A percentile compares a stretch with the other conserved stretches of the same genome.
phyloP scores from a whole-genome alignment of 2,329 filamentous ascomycete genomes.

The Coleophoma eucalyptorum region DNA sequence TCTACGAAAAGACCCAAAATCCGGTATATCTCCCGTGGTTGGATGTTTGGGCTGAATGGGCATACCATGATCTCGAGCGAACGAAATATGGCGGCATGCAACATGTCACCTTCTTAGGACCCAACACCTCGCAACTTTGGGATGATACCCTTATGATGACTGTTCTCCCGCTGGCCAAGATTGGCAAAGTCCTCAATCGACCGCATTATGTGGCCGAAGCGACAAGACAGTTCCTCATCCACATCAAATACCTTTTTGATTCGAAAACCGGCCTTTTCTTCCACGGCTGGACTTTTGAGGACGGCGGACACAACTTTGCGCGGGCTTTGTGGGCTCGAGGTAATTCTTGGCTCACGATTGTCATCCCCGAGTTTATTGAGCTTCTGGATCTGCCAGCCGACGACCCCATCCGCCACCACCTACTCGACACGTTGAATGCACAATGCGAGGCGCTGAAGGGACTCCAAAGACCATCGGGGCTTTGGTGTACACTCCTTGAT shows the following conservation, averaged over 20 bases:
- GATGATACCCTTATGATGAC: conserved; percentile 90
- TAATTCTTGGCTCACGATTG: conserved; percentile 77
- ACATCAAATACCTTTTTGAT: conserved; percentile 77
- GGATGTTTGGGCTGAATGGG: conserved; percentile 83
- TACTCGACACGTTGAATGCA: conserved; percentile 61
- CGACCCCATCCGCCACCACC: conserved; percentile 57
- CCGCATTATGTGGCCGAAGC: conserved; percentile 75
- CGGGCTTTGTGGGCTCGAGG: conserved; percentile 54
- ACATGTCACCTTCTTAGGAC: conserved; percentile 15
- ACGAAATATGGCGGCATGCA: conserved; percentile 58
- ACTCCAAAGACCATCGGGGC: conserved; percentile 57
- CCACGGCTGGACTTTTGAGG: conserved; percentile 77
- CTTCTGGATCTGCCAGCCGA: conserved; percentile 55
- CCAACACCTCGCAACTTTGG: conserved; percentile 72
- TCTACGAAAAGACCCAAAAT: conserved; percentile 74
- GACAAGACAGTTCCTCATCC: conserved; percentile 72
- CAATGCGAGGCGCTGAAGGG: conserved; percentile 63
- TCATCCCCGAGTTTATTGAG: conserved; percentile 79
- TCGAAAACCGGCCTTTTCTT: conserved; percentile 69
- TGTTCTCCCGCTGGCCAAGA: conserved; percentile 72
- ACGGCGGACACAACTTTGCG: conserved; percentile 60
- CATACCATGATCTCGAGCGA: conserved; percentile 69
- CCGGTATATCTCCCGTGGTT: conserved; percentile 71
- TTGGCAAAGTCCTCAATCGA: conserved; percentile 61
- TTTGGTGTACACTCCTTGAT: conserved; percentile 75